Evolutionary conservation across 1,139 yeast genomes (phyloP), one percentile per base, ranked within the genome.

Genomic region (Saccharomycopsis hybrid): DNA sequence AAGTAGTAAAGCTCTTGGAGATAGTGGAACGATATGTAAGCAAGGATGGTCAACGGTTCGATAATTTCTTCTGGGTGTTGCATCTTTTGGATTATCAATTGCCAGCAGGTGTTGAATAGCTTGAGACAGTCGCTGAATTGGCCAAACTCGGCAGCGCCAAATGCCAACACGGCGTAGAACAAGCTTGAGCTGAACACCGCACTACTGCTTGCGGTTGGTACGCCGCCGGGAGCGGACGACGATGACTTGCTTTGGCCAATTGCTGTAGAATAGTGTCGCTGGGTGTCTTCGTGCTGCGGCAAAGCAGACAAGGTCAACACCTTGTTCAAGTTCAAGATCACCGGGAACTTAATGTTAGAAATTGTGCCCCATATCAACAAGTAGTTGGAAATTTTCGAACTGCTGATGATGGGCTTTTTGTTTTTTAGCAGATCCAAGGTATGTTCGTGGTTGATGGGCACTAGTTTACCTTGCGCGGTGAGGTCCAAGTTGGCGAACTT

Each of bases 311-410:
- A 36, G 2, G 54, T 45, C n/a, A 51, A 32, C 13, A 59, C 27
- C 41, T 58, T 57, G 28, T 54, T 52, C 24, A 48, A 48, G 33
- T 55, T 47, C 4, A 58, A 48, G 9, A 59, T 52, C 8, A 59
- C 59, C 1, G 60, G 53, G 42, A 43, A 48, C 36, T 49, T 48
- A 3, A 47, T 36, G 46, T 56, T 59, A 24, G 60, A 57, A 25
- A 55, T 49, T 8, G 62, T 59, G 1, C 58, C 60, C 61, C 61
- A 59, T 1, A 56, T 54, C 3, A 59, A 43, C 41, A 59, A 54
- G 42, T 51, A 53, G 3, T 57, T 54, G 7, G 60, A 55, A 11
- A 55, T 39, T 41, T 57, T 56, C 25, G 51, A 43, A 29, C 36
- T 37, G 27, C 47, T 24, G 9, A 52, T 43, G n/a, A 52, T 40